Conservation (phyloP, 2,329 filamentous ascomycete species). For the Cadophora sp. region DNA sequence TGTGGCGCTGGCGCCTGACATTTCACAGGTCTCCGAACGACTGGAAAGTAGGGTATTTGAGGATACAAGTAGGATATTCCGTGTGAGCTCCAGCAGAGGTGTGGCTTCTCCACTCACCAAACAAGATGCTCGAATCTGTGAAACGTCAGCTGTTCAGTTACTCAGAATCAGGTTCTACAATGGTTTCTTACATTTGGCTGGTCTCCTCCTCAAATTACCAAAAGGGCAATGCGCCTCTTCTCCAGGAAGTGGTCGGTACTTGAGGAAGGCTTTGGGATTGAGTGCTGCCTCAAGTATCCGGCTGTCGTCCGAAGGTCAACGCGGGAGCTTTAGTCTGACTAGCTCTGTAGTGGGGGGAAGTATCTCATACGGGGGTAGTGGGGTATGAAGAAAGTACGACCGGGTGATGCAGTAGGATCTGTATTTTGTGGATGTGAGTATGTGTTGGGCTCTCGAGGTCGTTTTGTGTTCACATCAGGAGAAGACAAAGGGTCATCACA, state of each 20-base stretch:
- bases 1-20: not conserved
- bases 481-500: not conserved
- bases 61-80: not conserved
- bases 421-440: not conserved
- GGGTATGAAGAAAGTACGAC: not conserved
- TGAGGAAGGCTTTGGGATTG: not conserved
- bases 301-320: not conserved
- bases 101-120: not conserved
- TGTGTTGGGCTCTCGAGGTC: not conserved
- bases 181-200: not conserved
- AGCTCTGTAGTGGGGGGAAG: not conserved
- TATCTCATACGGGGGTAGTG: slow-evolving; percentile 7
- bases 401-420: not conserved
- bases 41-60: not conserved
- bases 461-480: not conserved
- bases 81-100: not conserved
- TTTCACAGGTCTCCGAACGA: not conserved
- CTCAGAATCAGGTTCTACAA: not conserved
- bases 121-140: not conserved
- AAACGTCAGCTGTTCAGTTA: not conserved
- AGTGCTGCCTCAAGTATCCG: slow-evolving; percentile 1
- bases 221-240: not conserved
- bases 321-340: not conserved
- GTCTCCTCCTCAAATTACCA: not conserved
- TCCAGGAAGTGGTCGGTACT: not conserved